Percentiles rank a stretch among this genome's conserved stretches.
These are phyloP conservation scores for Coemansia sp. DNA, from an alignment of 192 early-diverging fungal genomes.

Conservation along the genomic window DNA sequence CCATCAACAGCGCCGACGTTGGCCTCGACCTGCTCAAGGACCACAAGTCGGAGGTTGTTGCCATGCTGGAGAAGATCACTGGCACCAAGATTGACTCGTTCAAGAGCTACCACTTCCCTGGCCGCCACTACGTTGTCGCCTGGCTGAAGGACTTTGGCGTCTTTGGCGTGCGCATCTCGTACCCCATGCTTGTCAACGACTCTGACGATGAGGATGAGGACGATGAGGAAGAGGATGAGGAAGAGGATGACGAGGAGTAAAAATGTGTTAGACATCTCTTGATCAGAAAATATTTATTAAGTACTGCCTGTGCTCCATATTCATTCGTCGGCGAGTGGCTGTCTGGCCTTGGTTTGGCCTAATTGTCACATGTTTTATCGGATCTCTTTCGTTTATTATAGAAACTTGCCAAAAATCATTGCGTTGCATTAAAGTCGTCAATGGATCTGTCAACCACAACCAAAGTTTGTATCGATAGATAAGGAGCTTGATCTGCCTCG, in stretches of 20 bases:
- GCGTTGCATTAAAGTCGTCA: no score
- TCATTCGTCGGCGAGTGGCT: not conserved
- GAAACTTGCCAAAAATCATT: not conserved
- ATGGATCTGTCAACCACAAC: not conserved
- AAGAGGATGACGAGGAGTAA: conserved; percentile 16
- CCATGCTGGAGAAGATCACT: conserved; percentile 38
- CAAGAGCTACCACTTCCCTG: conserved; percentile 54
- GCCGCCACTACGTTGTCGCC: conserved; percentile 52
- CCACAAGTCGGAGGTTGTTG: conserved; percentile 29
- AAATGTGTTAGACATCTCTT: not conserved
- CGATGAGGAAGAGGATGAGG: conserved; percentile 8
- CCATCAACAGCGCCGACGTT: conserved; percentile 17
- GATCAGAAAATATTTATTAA: not conserved
- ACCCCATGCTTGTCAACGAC: conserved; percentile 47
- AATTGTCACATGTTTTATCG: not conserved
- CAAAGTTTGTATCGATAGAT: conserved; percentile 7
- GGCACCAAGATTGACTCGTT: conserved; percentile 46
- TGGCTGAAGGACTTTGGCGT: conserved; percentile 53
- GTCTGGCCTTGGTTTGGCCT: not conserved
- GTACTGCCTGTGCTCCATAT: not conserved
- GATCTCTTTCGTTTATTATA: not conserved
- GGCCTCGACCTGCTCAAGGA: conserved; percentile 51
- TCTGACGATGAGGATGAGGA: conserved; percentile 30
- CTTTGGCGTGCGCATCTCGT: conserved; percentile 53
- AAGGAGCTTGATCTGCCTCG: not conserved